A percentile compares a stretch with the other conserved stretches of the same genome.
phyloP scores from a whole-genome alignment of 2,329 filamentous ascomycete genomes.

The Pestalotiopsis sp. region DNA sequence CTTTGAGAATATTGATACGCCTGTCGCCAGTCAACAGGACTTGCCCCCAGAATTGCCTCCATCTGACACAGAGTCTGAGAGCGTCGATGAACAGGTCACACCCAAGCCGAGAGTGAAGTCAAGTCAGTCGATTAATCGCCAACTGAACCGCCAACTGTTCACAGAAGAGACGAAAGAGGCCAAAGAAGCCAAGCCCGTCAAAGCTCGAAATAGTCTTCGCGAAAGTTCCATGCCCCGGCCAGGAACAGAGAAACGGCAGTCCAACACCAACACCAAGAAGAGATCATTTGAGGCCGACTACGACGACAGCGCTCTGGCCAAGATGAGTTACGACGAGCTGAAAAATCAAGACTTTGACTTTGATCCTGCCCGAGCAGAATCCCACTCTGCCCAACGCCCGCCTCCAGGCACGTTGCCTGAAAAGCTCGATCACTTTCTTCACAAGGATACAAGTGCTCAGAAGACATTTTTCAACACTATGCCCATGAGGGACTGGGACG shows the following conservation, averaged over 20 bases:
- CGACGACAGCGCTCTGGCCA: conserved; percentile 55
- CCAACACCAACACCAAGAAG: conserved; percentile 25
- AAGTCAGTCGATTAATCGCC: conserved; percentile 28
- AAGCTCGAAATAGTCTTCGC: conserved; percentile 12
- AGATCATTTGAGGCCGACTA: conserved; percentile 49
- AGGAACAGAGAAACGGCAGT: conserved; percentile 23
- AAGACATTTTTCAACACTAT: conserved; percentile 56
- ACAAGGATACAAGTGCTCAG: conserved; percentile 44
- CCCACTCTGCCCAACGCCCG: conserved; percentile 35
- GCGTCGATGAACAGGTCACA: conserved; percentile 25
- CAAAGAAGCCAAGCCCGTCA: conserved; percentile 15
- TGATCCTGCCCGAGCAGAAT: conserved; percentile 52
- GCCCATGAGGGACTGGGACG: conserved; percentile 60
- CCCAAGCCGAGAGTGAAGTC: conserved; percentile 27
- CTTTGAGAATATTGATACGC: conserved; percentile 32
- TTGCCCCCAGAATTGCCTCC: neutral
- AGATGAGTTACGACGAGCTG: conserved; percentile 56
- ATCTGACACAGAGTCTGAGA: conserved; percentile 27
- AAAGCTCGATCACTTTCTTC: conserved; percentile 48
- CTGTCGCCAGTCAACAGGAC: conserved; percentile 25
- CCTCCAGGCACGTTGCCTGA: conserved; percentile 45
- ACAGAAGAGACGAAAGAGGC: conserved; percentile 13
- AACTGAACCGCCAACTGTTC: conserved; percentile 32
- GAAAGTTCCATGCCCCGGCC: conserved; percentile 26
- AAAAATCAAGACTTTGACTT: conserved; percentile 58